Evolutionary conservation across 139 green algal species (phyloP).

Genomic region (Marvania coccoides): DNA sequence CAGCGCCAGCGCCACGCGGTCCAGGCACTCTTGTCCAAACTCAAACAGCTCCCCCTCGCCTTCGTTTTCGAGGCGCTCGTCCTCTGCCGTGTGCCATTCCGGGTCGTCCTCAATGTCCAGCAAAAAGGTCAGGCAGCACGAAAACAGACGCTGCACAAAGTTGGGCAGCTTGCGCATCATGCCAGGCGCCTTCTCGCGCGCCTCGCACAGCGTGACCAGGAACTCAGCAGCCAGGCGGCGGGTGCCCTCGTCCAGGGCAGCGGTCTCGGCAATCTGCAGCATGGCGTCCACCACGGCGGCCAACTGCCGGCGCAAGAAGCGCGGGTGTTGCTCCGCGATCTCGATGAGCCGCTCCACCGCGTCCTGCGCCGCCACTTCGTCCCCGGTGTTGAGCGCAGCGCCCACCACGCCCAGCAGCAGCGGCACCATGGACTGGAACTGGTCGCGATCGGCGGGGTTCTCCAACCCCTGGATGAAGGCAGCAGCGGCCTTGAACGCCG

Average conservation of each 20-base stretch:
- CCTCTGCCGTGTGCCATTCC: conserved; percentile 66
- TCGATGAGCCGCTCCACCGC: conserved; percentile 93
- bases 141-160: conserved; percentile 75
- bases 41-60: conserved; percentile 74
- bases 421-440: conserved; percentile 69
- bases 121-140: conserved; percentile 79
- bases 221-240: conserved; percentile 85
- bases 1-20: conserved; percentile 84
- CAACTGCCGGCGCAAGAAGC: conserved; percentile 85
- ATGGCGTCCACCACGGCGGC: conserved; percentile 74
- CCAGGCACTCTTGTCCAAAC: conserved; percentile 85
- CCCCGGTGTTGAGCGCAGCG: conserved; percentile 51
- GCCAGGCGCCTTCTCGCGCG: conserved; percentile 80
- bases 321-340: conserved; percentile 79
- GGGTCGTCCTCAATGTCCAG: conserved; percentile 92
- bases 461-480: conserved; percentile 73
- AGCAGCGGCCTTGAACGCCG: conserved; percentile 57
- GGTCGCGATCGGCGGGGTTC: conserved; percentile 53
- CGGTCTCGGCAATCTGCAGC: conserved; percentile 53
- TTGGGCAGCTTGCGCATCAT: conserved; percentile 93
- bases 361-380: conserved; percentile 69
- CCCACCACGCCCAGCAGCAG: conserved; percentile 68
- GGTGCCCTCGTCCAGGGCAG: conserved; percentile 44
- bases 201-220: conserved; percentile 91
- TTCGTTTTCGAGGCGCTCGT: conserved; percentile 58